phyloP scores from a whole-genome alignment of 108 stramenopile species.

The Nitzschia palea region DNA sequence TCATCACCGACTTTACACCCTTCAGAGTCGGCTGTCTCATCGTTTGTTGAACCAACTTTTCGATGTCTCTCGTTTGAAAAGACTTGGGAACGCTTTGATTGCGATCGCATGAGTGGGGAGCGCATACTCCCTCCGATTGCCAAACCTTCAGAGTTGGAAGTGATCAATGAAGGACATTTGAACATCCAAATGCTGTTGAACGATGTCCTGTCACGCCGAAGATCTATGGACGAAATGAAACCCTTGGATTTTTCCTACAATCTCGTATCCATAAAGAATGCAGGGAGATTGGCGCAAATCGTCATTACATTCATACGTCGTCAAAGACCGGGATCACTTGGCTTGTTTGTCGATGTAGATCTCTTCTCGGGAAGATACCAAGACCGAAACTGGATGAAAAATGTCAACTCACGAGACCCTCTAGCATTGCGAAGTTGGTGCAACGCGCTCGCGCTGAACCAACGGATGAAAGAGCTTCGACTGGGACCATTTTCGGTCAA shows the following conservation, averaged over 20 bases:
- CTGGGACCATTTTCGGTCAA: slow-evolving; percentile 54
- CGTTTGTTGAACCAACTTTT: background rate
- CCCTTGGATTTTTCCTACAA: slow-evolving; percentile 60
- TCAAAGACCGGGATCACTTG: slow-evolving; percentile 46
- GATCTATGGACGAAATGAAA: slow-evolving; percentile 35
- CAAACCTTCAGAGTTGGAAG: slow-evolving; percentile 10
- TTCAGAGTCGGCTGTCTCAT: background rate
- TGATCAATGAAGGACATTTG: slow-evolving; percentile 50
- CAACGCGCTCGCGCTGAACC: slow-evolving; percentile 53
- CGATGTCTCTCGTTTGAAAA: slow-evolving; percentile 6
- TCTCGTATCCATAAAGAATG: slow-evolving; percentile 45
- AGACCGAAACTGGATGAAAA: slow-evolving; percentile 67
- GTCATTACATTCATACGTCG: slow-evolving; percentile 49
- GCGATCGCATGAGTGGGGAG: background rate
- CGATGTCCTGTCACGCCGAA: slow-evolving; percentile 44
- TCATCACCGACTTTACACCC: background rate
- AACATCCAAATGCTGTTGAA: slow-evolving; percentile 55
- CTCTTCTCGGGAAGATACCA: slow-evolving; percentile 49
- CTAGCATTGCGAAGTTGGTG: slow-evolving; percentile 50
- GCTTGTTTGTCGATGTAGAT: slow-evolving; percentile 55
- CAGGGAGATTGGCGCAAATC: slow-evolving; percentile 38
- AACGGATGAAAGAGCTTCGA: slow-evolving; percentile 52
- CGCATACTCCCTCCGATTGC: background rate
- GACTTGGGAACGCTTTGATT: slow-evolving; percentile 14
- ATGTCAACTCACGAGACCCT: slow-evolving; percentile 18